phyloP scores from a whole-genome alignment of 257 asterid genomes.

The Sherardia arvensis region DNA sequence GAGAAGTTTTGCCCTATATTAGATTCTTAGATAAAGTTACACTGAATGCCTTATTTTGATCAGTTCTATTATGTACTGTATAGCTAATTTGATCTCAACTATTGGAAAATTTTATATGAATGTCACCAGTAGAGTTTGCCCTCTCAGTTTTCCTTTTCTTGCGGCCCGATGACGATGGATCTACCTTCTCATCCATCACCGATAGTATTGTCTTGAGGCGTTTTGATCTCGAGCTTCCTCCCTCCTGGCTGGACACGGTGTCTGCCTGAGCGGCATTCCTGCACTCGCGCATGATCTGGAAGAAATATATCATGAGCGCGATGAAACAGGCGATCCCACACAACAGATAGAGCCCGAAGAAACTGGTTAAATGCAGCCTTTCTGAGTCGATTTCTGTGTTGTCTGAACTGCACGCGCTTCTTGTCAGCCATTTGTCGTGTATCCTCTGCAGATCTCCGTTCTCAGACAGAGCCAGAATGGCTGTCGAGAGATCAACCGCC shows the following conservation, averaged over 20 bases:
- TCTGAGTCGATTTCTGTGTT: slow-evolving; percentile 28
- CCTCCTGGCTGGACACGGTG: slow-evolving; percentile 12
- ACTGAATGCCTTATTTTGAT: too few relatives aligned
- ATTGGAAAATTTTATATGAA: slow-evolving; percentile 15
- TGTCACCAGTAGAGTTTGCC: slow-evolving; percentile 20
- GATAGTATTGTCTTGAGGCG: slow-evolving; percentile 50
- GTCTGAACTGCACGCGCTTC: slow-evolving; percentile 26
- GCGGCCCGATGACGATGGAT: slow-evolving; percentile 26
- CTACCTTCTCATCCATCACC: slow-evolving; percentile 61
- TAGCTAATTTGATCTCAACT: background rate
- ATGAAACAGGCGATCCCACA: slow-evolving; percentile 53
- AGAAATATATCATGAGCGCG: slow-evolving; percentile 55
- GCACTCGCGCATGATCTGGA: slow-evolving; percentile 37
- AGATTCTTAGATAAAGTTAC: too few relatives aligned
- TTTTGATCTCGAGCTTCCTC: slow-evolving; percentile 33
- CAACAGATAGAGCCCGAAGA: slow-evolving; percentile 35
- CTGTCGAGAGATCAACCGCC: slow-evolving; percentile 46
- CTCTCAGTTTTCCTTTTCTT: slow-evolving; percentile 58
- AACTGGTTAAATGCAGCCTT: slow-evolving; percentile 46
- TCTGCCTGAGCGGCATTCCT: slow-evolving; percentile 24
- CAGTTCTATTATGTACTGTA: too few relatives aligned
- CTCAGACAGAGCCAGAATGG: slow-evolving; percentile 67
- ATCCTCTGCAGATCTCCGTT: slow-evolving; percentile 91
- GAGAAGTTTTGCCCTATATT: too few relatives aligned
- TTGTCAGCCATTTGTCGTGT: slow-evolving; percentile 82